phyloP scores from a whole-genome alignment of 495 filamentous ascomycete genomes.

The Durotheca rogersii region DNA sequence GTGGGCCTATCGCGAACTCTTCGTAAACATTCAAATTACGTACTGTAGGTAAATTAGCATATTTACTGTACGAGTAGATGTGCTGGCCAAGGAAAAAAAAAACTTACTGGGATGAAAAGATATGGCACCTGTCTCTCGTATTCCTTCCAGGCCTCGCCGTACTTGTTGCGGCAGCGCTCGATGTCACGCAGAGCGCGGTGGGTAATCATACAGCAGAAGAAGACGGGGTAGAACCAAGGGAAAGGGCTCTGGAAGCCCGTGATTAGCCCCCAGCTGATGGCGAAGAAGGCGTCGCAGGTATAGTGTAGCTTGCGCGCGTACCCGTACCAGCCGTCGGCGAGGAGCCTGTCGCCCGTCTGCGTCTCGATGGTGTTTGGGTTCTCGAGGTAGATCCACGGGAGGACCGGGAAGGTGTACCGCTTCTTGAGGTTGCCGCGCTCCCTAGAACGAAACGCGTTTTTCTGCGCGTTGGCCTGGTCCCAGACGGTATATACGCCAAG shows the following conservation, averaged over 20 bases:
- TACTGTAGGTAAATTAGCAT: conserved; percentile 17
- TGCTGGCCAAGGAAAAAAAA: no score
- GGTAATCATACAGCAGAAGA: conserved; percentile 88
- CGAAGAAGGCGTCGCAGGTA: conserved; percentile 84
- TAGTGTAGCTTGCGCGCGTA: conserved; percentile 96
- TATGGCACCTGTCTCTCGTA: conserved; percentile 88
- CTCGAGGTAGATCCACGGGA: conserved; percentile 83
- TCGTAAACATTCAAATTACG: conserved; percentile 18
- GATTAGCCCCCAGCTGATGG: conserved; percentile 59
- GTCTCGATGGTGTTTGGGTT: conserved; percentile 88
- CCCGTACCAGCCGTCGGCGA: conserved; percentile 92
- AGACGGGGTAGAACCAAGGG: conserved; percentile 95
- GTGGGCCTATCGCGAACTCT: neutral
- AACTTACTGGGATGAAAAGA: conserved; percentile 92
- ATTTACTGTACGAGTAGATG: no score
- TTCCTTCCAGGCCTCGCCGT: conserved; percentile 88
- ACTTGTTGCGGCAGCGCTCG: conserved; percentile 78
- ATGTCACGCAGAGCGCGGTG: conserved; percentile 88
- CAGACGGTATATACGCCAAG: conserved; percentile 89
- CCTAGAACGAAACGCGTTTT: conserved; percentile 85
- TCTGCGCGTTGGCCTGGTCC: conserved; percentile 90
- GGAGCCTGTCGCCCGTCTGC: conserved; percentile 72
- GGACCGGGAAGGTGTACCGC: conserved; percentile 87
- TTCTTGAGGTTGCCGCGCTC: conserved; percentile 71
- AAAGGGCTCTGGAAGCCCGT: conserved; percentile 73